phyloP scores from a whole-genome alignment of 768 basidiomycete species.

The Suillus clintonianus region DNA sequence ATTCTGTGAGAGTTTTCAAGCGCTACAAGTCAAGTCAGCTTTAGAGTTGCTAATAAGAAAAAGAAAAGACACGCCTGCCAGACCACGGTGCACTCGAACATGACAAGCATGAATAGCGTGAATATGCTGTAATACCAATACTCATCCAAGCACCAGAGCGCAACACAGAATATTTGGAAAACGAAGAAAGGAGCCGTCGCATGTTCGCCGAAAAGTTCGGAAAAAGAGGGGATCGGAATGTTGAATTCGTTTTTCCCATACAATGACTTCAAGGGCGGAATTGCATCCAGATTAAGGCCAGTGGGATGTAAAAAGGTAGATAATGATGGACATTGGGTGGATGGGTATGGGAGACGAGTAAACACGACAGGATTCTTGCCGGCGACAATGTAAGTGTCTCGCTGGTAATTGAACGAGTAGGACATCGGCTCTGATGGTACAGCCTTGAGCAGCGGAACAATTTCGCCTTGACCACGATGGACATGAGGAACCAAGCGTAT shows the following conservation, averaged over 20 bases:
- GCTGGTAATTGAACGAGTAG: constrained; percentile 92
- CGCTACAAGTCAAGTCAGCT: constrained; percentile 52
- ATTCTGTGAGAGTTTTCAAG: constrained; percentile 88
- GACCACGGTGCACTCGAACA: constrained; percentile 98
- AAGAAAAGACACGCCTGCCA: constrained; percentile 81
- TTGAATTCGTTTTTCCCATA: constrained; percentile 96
- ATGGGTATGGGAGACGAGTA: constrained; percentile 85
- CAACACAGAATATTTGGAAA: constrained; percentile 97
- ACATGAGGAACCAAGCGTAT: constrained; percentile 78
- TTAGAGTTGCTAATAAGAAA: not conserved
- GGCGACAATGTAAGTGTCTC: constrained; percentile 84
- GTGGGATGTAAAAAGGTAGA: constrained; percentile 60
- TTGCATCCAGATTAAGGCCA: constrained; percentile 51
- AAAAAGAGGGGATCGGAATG: constrained; percentile 95
- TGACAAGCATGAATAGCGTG: constrained; percentile 96
- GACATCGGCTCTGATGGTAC: constrained; percentile 53
- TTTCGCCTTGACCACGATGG: constrained; percentile 88
- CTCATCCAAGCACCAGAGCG: constrained; percentile 96
- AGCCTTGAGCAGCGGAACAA: constrained; percentile 74
- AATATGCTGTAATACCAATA: constrained; percentile 99
- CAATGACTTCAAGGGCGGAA: constrained; percentile 56
- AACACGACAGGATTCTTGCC: constrained; percentile 63
- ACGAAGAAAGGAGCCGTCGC: constrained; percentile 99
- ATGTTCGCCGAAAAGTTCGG: constrained; percentile 90
- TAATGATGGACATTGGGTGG: constrained; percentile 67